Evolutionary conservation across 1,284 basidiomycete genomes (phyloP), one percentile per base, ranked within the genome.

Genomic region (Pterulicium gracile): DNA sequence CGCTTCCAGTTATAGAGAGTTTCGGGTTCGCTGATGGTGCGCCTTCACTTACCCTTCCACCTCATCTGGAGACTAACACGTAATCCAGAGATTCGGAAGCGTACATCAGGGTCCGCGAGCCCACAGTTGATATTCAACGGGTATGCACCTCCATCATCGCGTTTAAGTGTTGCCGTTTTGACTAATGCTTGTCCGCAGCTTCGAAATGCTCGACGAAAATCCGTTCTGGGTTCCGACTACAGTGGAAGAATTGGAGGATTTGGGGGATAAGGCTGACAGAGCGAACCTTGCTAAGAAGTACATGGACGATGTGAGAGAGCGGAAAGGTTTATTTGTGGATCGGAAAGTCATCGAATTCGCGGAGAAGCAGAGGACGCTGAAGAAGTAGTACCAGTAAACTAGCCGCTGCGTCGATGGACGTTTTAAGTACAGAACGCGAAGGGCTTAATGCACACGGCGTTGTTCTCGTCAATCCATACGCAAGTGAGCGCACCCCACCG

Each of bases 181-280:
- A 22, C 24, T 46, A 21, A 34, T 24, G 3, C 4, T 46, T 19
- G 42, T 32, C 44, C 42, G 21, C 52, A 88, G 86, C 40, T 91
- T 89, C 62, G 89, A 95, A 61, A 73, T 91, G 55, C 72, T 96
- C 22, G 88, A 93, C 63, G 79, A 84, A 55, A 93, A 98, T 68
- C 96, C 96, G 2, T 98, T 95, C 71, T 98, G 96, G 96, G 94
- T 98, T 0, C 96, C 96, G 0, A 92, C 91, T 4, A 98, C 96
- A 0, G 88, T 96, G 57, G 96, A 97, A 61, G 96, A 98, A 58
- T 71, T 99, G 36, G 96, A 98, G 64, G 95, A 98, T 61, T 70
- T 98, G 4, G 96, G 96, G 42, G 91, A 95, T 60, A 96, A 97
- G 62, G 86, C 94, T 1, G 96, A 98, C 60, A 72, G 89, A 44